Evolutionary conservation across 495 filamentous ascomycete species (phyloP), one percentile per base, ranked within the genome.

Genomic region (Xylaria cubensis): DNA sequence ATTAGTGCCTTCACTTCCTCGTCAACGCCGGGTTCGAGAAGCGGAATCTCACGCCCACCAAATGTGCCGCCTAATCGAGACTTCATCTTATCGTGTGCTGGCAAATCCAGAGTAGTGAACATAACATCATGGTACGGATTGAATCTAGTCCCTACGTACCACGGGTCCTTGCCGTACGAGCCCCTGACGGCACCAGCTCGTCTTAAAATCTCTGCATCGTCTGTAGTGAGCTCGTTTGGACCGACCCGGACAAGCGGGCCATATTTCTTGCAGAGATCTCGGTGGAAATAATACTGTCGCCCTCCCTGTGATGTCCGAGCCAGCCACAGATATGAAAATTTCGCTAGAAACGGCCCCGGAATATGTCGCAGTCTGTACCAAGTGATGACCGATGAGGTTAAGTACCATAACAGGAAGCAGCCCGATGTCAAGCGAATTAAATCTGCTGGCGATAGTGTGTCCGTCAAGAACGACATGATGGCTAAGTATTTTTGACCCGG

Each of bases 31-130:
- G 71, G 24, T 59, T 86, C 83, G 3, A 84, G 72, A 34, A 76
- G 46, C 1, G 71, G 69, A 29, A 80, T 78, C 62, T 86, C 83
- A 69, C 84, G 83, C 10, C 83, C 83, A 19, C 78, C 75, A 69
- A 85, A 86, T 2, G 78, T 79, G 10, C 70, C 70, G 4, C 76
- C 76, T 72, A 81, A 81, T 48, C 74, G 75, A 51, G 75, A 62
- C 67, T 77, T 77, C 61, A 70, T 34, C 21, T 64, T 58, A 41
- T 76, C 74, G 74, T 83, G 81, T 26, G 62, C 73, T 19, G 29
- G 64, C 48, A 75, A 76, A 67, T 81, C 77, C 15, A 74, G 46
- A 39, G 74, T 59, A n/a, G 76, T 79, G 12, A 73, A 69, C 53
- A 83, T 77, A 55, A 77, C 80, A 59, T 84, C 82, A 12, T 77